A percentile compares a stretch with the other conserved stretches of the same genome.
These are phyloP conservation scores for Talaromyces sp. DNA, from an alignment of 2,329 filamentous ascomycete genomes.

Conservation along the genomic window DNA sequence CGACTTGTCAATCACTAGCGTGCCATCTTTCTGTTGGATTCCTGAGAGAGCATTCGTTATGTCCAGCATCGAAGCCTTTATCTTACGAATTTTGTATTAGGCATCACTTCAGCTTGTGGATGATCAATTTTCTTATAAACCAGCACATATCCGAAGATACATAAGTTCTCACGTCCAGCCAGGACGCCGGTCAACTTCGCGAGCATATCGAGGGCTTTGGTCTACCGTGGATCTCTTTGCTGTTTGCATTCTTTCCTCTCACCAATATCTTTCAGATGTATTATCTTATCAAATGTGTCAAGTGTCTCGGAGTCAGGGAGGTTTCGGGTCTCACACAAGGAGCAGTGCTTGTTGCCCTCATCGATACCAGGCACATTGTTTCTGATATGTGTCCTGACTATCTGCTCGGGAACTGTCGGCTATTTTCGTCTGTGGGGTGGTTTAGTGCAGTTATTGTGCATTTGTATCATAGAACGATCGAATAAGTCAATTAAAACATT, in stretches of 20 bases:
- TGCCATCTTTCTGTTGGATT: conserved; percentile 27
- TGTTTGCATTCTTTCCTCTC: conserved; percentile 14
- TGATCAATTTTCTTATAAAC: conserved; percentile 27
- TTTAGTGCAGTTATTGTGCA: conserved; percentile 14
- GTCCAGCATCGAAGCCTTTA: conserved; percentile 16
- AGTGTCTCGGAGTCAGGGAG: not conserved
- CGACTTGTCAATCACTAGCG: conserved; percentile 24
- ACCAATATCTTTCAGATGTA: conserved; percentile 12
- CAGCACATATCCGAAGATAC: conserved; percentile 29
- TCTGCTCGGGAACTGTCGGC: conserved; percentile 1
- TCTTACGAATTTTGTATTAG: conserved; percentile 23
- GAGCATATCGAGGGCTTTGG: conserved; percentile 27
- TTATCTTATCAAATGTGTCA: conserved; percentile 6
- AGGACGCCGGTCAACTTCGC: conserved; percentile 20
- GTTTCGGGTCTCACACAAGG: not conserved
- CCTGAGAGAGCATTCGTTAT: conserved; percentile 20
- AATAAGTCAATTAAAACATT: conserved; percentile 4
- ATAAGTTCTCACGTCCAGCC: conserved; percentile 19
- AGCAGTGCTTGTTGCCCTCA: not conserved
- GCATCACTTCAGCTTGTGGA: conserved; percentile 26
- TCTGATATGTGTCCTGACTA: not conserved
- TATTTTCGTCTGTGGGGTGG: conserved; percentile 4
- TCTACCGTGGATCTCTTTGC: conserved; percentile 23
- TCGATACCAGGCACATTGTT: not conserved
- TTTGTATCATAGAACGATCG: conserved; percentile 15